Evolutionary conservation across 192 early-diverging fungal genomes (phyloP).

Genomic region (Chytriomyces sp.): DNA sequence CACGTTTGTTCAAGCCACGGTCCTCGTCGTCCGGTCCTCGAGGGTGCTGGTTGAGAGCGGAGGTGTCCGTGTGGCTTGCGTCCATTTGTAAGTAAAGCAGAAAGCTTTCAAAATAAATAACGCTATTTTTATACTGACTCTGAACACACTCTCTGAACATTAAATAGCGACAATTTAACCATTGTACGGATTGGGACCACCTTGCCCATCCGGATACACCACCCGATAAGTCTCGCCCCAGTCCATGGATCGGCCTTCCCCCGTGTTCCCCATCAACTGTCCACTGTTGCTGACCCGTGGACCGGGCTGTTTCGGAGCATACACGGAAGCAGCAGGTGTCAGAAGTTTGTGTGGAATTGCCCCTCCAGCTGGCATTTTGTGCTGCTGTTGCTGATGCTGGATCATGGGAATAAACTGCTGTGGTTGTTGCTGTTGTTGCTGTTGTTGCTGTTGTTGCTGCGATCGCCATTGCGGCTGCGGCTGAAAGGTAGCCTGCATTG

Average conservation of each 20-base stretch:
- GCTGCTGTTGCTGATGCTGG: slow-evolving; percentile 2
- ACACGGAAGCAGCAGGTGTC: neutral
- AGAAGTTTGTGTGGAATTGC: neutral
- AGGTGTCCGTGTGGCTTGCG: neutral
- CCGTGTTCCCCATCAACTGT: neutral
- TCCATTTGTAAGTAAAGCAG: no score
- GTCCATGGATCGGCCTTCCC: neutral
- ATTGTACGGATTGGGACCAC: neutral
- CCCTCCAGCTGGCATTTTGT: neutral
- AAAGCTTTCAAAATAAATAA: no score
- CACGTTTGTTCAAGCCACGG: neutral
- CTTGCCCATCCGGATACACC: neutral
- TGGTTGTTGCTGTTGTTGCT: neutral
- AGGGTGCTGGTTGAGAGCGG: neutral
- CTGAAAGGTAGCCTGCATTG: neutral
- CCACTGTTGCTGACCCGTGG: neutral
- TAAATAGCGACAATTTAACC: no score
- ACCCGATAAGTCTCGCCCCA: neutral
- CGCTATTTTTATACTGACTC: no score
- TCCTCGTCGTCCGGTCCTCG: neutral
- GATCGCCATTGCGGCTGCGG: no score
- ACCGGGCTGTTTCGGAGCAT: neutral
- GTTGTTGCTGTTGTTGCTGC: neutral
- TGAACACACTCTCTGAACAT: no score
- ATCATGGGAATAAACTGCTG: neutral